Conservation (phyloP, 2,329 filamentous ascomycete genomes). For the Didymosphaeria variabile region DNA sequence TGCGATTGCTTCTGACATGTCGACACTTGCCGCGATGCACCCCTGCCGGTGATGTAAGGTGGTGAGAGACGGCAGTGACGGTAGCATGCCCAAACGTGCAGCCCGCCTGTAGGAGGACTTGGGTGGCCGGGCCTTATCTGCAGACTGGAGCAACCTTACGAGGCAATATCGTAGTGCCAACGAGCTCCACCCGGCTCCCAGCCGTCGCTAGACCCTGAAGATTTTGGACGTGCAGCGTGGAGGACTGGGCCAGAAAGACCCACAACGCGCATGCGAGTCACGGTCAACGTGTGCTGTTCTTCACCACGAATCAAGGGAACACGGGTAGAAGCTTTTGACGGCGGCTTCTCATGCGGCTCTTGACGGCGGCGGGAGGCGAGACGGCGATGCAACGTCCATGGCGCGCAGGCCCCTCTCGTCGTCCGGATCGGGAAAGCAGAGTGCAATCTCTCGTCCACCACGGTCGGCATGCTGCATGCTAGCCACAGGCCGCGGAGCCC, state of each 20-base stretch:
- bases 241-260: not conserved
- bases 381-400: not conserved
- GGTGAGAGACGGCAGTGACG: not conserved
- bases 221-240: not conserved
- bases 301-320: not conserved
- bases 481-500: no score
- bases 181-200: not conserved
- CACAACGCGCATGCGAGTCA: not conserved
- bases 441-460: not conserved
- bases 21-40: not conserved
- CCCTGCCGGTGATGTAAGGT: not conserved
- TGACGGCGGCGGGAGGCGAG: not conserved
- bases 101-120: not conserved
- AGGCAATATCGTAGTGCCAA: not conserved
- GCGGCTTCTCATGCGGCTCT: slow-evolving; percentile 1
- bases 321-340: not conserved
- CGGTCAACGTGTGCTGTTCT: not conserved
- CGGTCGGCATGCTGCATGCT: slow-evolving; percentile 3
- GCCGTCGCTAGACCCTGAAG: slow-evolving; percentile 1
- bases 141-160: not conserved
- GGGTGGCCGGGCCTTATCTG: not conserved
- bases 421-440: not conserved
- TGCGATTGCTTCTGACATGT: not conserved
- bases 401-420: not conserved
- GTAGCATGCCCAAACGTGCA: not conserved